Evolutionary conservation across 2,329 filamentous ascomycete genomes (phyloP).

Genomic region (Hymenoscyphus fraxineus): DNA sequence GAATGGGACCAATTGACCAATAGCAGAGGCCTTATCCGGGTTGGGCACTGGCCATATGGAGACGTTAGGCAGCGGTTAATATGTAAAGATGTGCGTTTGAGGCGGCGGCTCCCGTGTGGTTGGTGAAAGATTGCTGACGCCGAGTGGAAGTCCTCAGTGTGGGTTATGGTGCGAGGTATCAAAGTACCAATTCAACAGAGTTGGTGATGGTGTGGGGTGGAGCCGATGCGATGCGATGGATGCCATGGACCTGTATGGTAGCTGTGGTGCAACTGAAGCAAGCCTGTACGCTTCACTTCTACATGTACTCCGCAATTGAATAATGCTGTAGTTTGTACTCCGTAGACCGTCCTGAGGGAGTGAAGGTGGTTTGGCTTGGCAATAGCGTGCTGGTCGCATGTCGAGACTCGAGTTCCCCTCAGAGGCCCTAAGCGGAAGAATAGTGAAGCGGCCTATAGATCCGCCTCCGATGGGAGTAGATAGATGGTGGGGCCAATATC

Average conservation of each 20-base stretch:
- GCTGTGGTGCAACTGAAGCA: slow-evolving; percentile 1
- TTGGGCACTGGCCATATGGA: slow-evolving; percentile 6
- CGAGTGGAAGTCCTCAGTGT: background rate
- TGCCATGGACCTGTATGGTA: background rate
- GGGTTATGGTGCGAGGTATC: slow-evolving; percentile 3
- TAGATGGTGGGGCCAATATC: too few relatives aligned
- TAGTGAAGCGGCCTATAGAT: too few relatives aligned
- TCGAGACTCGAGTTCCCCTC: background rate
- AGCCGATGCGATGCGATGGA: slow-evolving; percentile 10
- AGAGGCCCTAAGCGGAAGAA: too few relatives aligned
- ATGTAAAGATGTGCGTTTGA: slow-evolving; percentile 4
- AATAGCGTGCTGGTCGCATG: background rate
- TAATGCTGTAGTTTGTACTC: too few relatives aligned
- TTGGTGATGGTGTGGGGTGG: background rate
- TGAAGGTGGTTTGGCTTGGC: background rate
- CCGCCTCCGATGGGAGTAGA: background rate
- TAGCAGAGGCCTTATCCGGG: background rate
- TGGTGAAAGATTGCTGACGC: background rate
- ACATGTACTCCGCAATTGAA: background rate
- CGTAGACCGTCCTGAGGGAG: background rate
- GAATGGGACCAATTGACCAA: background rate
- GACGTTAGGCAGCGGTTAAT: slow-evolving; percentile 15
- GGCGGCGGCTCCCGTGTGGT: slow-evolving; percentile 3
- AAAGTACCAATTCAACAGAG: background rate
- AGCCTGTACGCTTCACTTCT: too few relatives aligned